Conservation (phyloP, 2,329 filamentous ascomycete species). For the Lithohypha guttulata region DNA sequence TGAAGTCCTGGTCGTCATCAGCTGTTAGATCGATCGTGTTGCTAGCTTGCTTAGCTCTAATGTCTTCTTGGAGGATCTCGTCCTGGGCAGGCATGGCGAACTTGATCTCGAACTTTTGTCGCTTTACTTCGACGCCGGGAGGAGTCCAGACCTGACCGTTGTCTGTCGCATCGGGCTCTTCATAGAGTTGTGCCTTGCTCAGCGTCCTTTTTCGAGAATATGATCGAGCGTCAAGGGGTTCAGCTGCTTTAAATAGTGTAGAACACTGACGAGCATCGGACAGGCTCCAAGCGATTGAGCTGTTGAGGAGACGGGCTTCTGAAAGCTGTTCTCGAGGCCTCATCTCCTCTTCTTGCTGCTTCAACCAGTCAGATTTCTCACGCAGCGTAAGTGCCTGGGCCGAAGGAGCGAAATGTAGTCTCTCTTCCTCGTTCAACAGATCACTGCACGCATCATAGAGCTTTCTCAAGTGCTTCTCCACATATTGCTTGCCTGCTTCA, state of each 20-base stretch:
- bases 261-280: background rate
- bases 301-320: conserved; percentile 2
- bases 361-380: background rate
- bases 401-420: background rate
- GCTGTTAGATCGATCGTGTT: too few species aligned
- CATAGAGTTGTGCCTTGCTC: background rate
- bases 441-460: conserved; percentile 1
- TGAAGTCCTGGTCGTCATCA: too few species aligned
- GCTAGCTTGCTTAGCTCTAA: background rate
- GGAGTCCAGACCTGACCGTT: background rate
- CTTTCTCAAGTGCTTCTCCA: background rate
- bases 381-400: background rate
- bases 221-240: background rate
- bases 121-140: background rate
- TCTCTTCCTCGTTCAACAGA: background rate
- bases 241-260: too few species aligned
- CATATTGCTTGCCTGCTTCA: background rate
- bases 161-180: conserved; percentile 1
- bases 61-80: background rate
- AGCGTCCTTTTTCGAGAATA: background rate
- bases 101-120: background rate
- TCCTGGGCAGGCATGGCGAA: background rate
- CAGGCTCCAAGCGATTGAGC: conserved; percentile 5
- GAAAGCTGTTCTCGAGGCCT: background rate
- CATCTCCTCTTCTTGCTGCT: background rate